These are phyloP conservation scores for Pseudocercospora cruenta DNA, from an alignment of 2,329 filamentous ascomycete species.

Conservation along the genomic window DNA sequence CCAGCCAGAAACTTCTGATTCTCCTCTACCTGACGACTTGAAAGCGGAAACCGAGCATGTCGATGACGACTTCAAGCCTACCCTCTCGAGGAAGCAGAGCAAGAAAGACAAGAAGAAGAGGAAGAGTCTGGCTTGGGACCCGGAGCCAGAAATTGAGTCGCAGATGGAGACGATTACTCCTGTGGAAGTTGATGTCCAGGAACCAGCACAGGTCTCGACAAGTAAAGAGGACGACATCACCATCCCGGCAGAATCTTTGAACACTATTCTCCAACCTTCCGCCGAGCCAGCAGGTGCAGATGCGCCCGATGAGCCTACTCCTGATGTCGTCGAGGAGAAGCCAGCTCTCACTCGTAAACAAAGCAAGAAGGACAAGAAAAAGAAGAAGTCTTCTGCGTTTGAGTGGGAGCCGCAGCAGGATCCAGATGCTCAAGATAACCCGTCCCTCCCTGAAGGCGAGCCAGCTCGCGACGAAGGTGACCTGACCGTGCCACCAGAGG, in stretches of 20 bases:
- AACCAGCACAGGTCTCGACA: neutral
- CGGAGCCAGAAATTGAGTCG: slow-evolving; percentile 1
- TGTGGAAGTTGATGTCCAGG: neutral
- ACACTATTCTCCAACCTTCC: neutral
- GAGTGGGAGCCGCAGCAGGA: slow-evolving; percentile 5
- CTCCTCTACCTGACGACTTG: neutral
- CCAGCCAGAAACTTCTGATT: neutral
- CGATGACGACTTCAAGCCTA: slow-evolving; percentile 7
- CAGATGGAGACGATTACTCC: neutral
- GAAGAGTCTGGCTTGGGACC: slow-evolving; percentile 7
- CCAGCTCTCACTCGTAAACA: slow-evolving; percentile 21
- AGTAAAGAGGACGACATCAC: neutral
- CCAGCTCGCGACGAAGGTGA: neutral
- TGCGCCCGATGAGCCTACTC: neutral
- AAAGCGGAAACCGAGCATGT: neutral
- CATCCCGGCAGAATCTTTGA: neutral
- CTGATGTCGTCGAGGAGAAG: slow-evolving; percentile 6
- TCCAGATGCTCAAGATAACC: neutral
- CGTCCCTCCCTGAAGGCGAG: neutral
- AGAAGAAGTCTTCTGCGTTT: neutral
- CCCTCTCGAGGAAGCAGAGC: slow-evolving; percentile 26
- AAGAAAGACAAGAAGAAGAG: slow-evolving; percentile 32
- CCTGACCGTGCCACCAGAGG: neutral
- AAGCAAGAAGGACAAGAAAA: slow-evolving; percentile 28
- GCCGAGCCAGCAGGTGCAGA: neutral